Evolutionary conservation across 139 green algal genomes (phyloP), one percentile per base, ranked within the genome.

Genomic region (Mesotaenium endlicherianum): DNA sequence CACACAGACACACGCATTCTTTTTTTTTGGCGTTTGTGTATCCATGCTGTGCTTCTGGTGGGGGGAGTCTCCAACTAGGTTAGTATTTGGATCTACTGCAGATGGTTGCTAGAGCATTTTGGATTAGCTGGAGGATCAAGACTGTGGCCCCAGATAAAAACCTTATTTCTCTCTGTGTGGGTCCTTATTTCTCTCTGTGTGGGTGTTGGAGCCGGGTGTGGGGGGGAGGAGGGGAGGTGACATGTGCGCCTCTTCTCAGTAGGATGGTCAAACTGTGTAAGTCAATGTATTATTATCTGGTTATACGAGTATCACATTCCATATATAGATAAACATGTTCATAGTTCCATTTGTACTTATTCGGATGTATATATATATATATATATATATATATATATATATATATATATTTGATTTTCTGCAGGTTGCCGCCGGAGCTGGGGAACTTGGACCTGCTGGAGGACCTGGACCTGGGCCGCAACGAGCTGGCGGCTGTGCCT

Each of bases 381-480:
- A 60, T 3, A 38, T 49, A 75, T 75, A 26, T 26, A 68, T 26
- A 31, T n/a, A 38, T 26, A 30, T 75, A 26, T 38, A 39, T 41
- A 2, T 4, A n/a, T 30, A 30, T 31, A 17, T 30, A 1, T 41
- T 41, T 36, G 1, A 31, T 44, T 14, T 74, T 8, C 11, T 72
- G 72, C 11, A 59, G 31, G 1, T 20, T 90, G 17, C 79, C 87
- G 14, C 14, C 20, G 2, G 64, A 67, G 3, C 78, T 90, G 14
- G 40, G 55, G 5, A 11, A 49, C 4, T 86, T 91, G 20, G 2
- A 43, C n/a, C 39, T 34, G 14, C 85, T 92, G 47, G 34, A 70
- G 64, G 83, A 93, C 53, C 76, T 93, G 47, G 90, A 93, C 80
- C 8, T 93, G 40, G 59, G 75, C 39, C 59, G 75, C 50, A 94